Evolutionary conservation across 164 flowering plant species (phyloP).

Genomic region (Chimonanthus praecox): DNA sequence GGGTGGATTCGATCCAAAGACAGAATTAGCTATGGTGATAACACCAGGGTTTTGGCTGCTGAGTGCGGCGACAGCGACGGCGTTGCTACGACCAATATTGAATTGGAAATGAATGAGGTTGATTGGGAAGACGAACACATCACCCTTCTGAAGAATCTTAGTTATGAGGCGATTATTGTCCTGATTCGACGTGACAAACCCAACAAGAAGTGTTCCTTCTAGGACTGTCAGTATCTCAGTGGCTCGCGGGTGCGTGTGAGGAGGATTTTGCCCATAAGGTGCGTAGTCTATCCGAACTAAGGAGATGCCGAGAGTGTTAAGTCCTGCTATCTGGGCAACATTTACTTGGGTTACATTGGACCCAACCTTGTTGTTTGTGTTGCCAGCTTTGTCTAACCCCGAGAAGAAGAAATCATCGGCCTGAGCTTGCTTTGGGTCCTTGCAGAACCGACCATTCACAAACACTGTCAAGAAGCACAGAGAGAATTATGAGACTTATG

Average conservation of each 20-base stretch:
- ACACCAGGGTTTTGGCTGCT: constrained; percentile 15
- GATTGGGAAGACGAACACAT: constrained; percentile 13
- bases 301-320: constrained; percentile 11
- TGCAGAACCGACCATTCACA: constrained; percentile 16
- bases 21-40: constrained; percentile 9
- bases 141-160: constrained; percentile 6
- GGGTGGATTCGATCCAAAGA: constrained; percentile 1
- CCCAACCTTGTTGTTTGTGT: constrained; percentile 10
- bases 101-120: constrained; percentile 12
- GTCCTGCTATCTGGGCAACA: constrained; percentile 4
- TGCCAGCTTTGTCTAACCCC: constrained; percentile 12
- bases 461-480: neutral
- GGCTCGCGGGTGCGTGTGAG: constrained; percentile 11
- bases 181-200: constrained; percentile 12
- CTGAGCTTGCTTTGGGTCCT: constrained; percentile 10
- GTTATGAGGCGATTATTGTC: constrained; percentile 4
- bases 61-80: constrained; percentile 3
- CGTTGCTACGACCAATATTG: neutral
- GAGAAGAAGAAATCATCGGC: constrained; percentile 13
- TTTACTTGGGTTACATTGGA: constrained; percentile 11
- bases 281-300: constrained; percentile 12
- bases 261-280: constrained; percentile 8
- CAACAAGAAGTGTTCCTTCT: constrained; percentile 6
- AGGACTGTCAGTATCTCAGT: constrained; percentile 11
- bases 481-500: too few relatives aligned